phyloP scores from a whole-genome alignment of 306 rosid species.

The Spatholobus suberectus region DNA sequence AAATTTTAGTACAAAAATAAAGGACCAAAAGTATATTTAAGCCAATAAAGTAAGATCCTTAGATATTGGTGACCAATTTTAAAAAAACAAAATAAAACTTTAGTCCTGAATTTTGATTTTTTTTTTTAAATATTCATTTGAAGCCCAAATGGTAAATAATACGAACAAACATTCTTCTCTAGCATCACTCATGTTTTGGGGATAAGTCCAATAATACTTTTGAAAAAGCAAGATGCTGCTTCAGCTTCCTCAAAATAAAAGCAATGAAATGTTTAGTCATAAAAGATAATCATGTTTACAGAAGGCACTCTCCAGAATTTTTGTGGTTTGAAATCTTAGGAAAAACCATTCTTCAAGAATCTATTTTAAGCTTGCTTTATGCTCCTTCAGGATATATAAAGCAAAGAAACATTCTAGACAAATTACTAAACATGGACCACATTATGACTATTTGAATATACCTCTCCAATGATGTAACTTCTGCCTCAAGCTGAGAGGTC shows the following conservation, averaged over 20 bases:
- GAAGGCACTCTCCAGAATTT: conserved; percentile 15
- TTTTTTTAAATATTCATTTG: background rate
- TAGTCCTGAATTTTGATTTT: background rate
- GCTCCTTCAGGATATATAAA: background rate
- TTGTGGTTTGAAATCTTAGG: conserved; percentile 11
- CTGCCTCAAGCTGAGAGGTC: conserved; percentile 80
- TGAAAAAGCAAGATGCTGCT: background rate
- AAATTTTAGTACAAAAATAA: too few relatives aligned
- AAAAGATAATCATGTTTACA: background rate
- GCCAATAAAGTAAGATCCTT: background rate
- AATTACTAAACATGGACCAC: background rate
- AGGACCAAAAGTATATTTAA: too few relatives aligned
- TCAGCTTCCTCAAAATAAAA: conserved; percentile 5
- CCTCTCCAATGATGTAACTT: conserved; percentile 86
- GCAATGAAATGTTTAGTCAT: background rate
- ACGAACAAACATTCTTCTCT: conserved; percentile 22
- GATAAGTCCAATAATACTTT: conserved; percentile 1
- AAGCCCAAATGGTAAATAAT: background rate
- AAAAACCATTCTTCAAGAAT: conserved; percentile 20
- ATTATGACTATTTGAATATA: conserved; percentile 40
- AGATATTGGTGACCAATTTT: conserved; percentile 9
- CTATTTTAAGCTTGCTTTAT: conserved; percentile 5
- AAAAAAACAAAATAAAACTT: background rate
- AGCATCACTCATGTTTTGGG: background rate
- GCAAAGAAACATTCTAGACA: background rate